Conservation (phyloP, 1,139 yeast species). For the Candida sanyaensis region DNA sequence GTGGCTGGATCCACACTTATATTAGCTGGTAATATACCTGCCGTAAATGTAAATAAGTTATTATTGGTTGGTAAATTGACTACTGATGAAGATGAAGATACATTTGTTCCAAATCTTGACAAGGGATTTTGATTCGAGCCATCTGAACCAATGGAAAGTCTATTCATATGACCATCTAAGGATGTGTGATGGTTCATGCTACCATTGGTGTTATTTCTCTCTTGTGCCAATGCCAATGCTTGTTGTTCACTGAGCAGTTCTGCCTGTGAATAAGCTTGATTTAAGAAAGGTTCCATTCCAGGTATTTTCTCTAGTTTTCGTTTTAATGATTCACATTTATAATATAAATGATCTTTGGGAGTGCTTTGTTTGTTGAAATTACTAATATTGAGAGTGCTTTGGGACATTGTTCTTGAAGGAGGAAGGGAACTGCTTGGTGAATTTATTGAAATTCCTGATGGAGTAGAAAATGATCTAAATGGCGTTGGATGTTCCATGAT, state of each 20-base stretch:
- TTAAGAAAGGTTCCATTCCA: slow-evolving; percentile 72
- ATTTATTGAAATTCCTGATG: slow-evolving; percentile 32
- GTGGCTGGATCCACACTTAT: slow-evolving; percentile 89
- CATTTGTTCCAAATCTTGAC: slow-evolving; percentile 12
- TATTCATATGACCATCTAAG: slow-evolving; percentile 14
- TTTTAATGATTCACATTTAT: slow-evolving; percentile 64
- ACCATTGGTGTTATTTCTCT: slow-evolving; percentile 11
- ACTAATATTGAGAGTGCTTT: slow-evolving; percentile 46
- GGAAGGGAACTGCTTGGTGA: slow-evolving; percentile 22
- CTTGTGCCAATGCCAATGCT: slow-evolving; percentile 58
- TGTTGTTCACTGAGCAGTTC: slow-evolving; percentile 73
- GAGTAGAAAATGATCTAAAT: slow-evolving; percentile 41
- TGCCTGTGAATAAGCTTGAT: slow-evolving; percentile 54
- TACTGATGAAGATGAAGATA: slow-evolving; percentile 13
- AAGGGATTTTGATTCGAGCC: slow-evolving; percentile 11
- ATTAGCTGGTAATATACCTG: slow-evolving; percentile 75
- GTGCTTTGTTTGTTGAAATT: slow-evolving; percentile 66
- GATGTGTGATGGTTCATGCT: slow-evolving; percentile 5
- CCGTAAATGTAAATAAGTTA: slow-evolving; percentile 61
- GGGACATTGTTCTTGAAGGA: slow-evolving; percentile 35
- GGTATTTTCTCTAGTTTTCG: slow-evolving; percentile 62
- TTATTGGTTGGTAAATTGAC: slow-evolving; percentile 13
- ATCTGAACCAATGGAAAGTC: slow-evolving; percentile 28
- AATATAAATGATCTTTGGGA: slow-evolving; percentile 71
- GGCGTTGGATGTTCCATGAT: slow-evolving; percentile 19